These are phyloP conservation scores for Leishmania braziliensis DNA, from an alignment of 208 protist genomes.

Conservation along the genomic window DNA sequence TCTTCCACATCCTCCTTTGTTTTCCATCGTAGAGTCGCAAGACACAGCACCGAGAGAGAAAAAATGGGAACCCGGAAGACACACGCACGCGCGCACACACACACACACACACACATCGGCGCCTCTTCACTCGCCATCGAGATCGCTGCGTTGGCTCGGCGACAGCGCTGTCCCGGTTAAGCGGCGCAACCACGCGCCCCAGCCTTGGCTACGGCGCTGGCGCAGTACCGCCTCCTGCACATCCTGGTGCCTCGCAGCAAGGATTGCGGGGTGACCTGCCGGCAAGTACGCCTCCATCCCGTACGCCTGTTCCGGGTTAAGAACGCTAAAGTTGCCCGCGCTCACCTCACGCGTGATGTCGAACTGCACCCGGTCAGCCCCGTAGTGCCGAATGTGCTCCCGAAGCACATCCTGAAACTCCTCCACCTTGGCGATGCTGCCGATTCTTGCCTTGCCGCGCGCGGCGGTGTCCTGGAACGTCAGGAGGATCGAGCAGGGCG, in stretches of 20 bases:
- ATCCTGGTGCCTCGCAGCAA: constrained; percentile 25
- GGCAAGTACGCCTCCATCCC: constrained; percentile 61
- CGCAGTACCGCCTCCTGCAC: constrained; percentile 27
- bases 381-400: constrained; percentile 77
- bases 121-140: constrained; percentile 21
- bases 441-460: constrained; percentile 76
- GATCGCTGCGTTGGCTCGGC: constrained; percentile 50
- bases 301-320: constrained; percentile 68
- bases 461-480: constrained; percentile 83
- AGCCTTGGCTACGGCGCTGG: constrained; percentile 28
- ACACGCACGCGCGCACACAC: neutral
- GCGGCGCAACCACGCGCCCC: constrained; percentile 60
- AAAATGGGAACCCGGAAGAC: neutral
- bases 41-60: neutral
- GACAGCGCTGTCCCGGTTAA: constrained; percentile 40
- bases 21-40: neutral
- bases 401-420: constrained; percentile 86
- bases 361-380: constrained; percentile 70
- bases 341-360: constrained; percentile 80
- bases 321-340: constrained; percentile 66
- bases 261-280: constrained; percentile 59
- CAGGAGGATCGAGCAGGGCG: constrained; percentile 86
- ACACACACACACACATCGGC: neutral
- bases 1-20: neutral
- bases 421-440: constrained; percentile 64